Base-by-base conservation (phyloP, 768 basidiomycete genomes). In the Tephrocybe sp. region DNA sequence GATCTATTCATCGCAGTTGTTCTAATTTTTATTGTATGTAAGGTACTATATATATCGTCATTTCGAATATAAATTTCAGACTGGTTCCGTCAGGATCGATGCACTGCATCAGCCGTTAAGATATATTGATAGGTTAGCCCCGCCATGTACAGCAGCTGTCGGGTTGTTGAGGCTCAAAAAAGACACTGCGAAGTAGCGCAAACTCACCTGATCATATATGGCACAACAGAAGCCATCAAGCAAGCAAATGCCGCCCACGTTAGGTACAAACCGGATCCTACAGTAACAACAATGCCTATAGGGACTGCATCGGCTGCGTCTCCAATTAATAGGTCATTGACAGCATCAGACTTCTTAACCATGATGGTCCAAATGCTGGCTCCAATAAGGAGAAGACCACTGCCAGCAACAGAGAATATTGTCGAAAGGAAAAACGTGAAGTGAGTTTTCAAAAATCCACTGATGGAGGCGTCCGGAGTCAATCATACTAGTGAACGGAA, bases 281-380 rank as follows among this genome's bases (percentile, higher is more conserved):
- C 69, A 1, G 83, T 75, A 7, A 90, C 76, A 11, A 69, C 62
- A 36, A 92, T 86, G 31, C 87, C 89, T 27, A 89, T 62, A 3
- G 75, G 65, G 16, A 75, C 60, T 25, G 67, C 64, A 42, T 61
- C 58, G 29, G 58, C 54, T 22, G 68, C 60, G 34, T 61, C 60
- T 2, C 68, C 69, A 42, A 84, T 65, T 25, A 75, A 54, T 51
- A 79, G 56, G 22, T 67, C 60, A 59, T 90, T 90, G 53, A 91
- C 70, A 13, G 68, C 67, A 58, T 82, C 71, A 1, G 77, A 70
- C 59, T 83, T 85, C 56, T 82, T 78, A 43, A 91, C 74, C 43
- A 89, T 72, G 38, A 82, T 77, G 4, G 90, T 90, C 90, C 90
- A 92, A 51, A 91, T 82, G 38, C 79, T 75, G 13, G 83, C 82